Evolutionary conservation across 805 yeast genomes (phyloP).

Genomic region (Blastobotrys muscicola): DNA sequence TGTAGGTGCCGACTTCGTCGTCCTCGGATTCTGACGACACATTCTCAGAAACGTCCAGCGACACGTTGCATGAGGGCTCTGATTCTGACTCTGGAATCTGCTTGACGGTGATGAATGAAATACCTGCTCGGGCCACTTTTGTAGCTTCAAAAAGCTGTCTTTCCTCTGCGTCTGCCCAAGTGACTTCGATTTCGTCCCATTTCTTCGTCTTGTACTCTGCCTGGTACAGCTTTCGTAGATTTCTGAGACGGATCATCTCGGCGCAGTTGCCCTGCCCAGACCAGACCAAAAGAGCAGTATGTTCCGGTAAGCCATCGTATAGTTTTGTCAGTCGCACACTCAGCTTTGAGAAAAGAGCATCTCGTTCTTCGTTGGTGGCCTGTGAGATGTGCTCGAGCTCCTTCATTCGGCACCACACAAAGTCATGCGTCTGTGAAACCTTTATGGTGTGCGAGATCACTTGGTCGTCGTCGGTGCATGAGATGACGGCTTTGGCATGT

Average conservation of each 20-base stretch:
- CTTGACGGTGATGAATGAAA: slow-evolving; percentile 46
- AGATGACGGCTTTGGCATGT: slow-evolving; percentile 29
- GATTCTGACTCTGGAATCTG: slow-evolving; percentile 4
- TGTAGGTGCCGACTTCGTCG: no score
- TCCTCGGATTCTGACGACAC: not conserved
- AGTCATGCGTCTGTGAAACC: slow-evolving; percentile 33
- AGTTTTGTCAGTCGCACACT: slow-evolving; percentile 39
- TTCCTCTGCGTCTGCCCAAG: slow-evolving; percentile 47
- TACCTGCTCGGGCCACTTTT: slow-evolving; percentile 47
- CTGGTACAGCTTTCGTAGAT: slow-evolving; percentile 35
- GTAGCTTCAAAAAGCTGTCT: slow-evolving; percentile 39
- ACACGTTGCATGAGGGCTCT: not conserved
- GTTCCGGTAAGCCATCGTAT: slow-evolving; percentile 44
- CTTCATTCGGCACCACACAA: slow-evolving; percentile 46
- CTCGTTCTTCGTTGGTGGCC: slow-evolving; percentile 13
- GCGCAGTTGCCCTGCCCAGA: slow-evolving; percentile 56
- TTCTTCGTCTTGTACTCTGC: slow-evolving; percentile 35
- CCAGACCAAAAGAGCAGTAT: slow-evolving; percentile 51
- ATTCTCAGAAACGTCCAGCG: not conserved
- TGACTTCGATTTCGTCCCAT: slow-evolving; percentile 34
- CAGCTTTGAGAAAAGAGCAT: slow-evolving; percentile 27
- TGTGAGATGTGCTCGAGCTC: slow-evolving; percentile 31
- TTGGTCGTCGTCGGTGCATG: slow-evolving; percentile 53
- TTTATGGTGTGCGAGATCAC: slow-evolving; percentile 35
- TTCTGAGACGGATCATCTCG: slow-evolving; percentile 35